These are phyloP conservation scores for Aureobasidium sp. DNA, from an alignment of 2,329 filamentous ascomycete species.

Conservation along the genomic window DNA sequence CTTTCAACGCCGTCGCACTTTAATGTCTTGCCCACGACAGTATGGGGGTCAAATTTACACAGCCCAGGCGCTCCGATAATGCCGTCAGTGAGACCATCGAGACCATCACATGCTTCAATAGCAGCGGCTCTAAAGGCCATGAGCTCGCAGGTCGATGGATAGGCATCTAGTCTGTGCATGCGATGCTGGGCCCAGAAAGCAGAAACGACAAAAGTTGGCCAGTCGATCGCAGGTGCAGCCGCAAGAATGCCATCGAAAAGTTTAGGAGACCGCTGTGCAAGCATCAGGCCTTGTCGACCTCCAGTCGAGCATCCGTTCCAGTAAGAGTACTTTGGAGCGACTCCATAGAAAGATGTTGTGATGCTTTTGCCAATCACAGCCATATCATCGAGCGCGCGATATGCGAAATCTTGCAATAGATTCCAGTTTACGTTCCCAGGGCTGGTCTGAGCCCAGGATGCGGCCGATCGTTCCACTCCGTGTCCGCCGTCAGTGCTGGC, in stretches of 20 bases:
- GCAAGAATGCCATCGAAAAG: constrained; percentile 37
- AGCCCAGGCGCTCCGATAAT: constrained; percentile 25
- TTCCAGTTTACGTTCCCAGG: constrained; percentile 30
- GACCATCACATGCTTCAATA: constrained; percentile 30
- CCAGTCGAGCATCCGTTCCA: constrained; percentile 34
- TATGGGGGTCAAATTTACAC: constrained; percentile 28
- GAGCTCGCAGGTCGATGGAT: constrained; percentile 30
- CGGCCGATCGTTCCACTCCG: not conserved
- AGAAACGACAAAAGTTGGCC: constrained; percentile 25
- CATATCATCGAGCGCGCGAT: constrained; percentile 29
- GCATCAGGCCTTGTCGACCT: constrained; percentile 33
- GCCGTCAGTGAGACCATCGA: constrained; percentile 34
- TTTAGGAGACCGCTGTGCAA: constrained; percentile 33
- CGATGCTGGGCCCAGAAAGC: constrained; percentile 22
- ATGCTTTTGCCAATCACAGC: constrained; percentile 29
- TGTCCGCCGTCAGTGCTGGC: constrained; percentile 27
- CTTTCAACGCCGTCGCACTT: constrained; percentile 22
- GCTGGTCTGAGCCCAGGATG: constrained; percentile 23
- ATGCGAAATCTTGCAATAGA: constrained; percentile 31
- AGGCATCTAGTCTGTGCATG: constrained; percentile 17
- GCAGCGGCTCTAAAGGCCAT: constrained; percentile 30
- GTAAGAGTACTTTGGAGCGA: constrained; percentile 30
- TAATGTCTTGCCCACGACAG: constrained; percentile 25
- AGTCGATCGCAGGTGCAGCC: constrained; percentile 34
- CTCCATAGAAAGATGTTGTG: constrained; percentile 28